Conservation (phyloP, 2,329 filamentous ascomycete species). For the Cucurbitaria berberidis region DNA sequence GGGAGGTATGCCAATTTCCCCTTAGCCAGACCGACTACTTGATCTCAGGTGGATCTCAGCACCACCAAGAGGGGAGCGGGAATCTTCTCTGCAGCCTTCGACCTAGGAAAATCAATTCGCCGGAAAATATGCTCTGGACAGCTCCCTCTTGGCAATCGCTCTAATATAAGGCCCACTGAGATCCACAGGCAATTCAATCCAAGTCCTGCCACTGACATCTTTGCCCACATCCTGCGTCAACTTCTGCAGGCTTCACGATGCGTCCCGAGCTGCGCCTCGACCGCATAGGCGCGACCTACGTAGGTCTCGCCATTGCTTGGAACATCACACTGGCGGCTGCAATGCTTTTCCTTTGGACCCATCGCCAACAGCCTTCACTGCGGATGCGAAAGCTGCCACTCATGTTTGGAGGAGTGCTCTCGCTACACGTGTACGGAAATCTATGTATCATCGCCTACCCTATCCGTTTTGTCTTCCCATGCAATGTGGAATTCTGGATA, state of each 20-base stretch:
- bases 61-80: neutral
- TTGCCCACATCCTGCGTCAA: neutral
- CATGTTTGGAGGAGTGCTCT: conserved; percentile 30
- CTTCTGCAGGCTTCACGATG: conserved; percentile 17
- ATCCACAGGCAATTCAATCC: neutral
- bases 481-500: conserved; percentile 39
- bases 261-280: conserved; percentile 16
- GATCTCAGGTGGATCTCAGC: neutral
- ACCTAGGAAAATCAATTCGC: neutral
- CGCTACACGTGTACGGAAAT: conserved; percentile 37
- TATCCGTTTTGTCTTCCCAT: conserved; percentile 31
- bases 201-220: neutral
- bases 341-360: conserved; percentile 28
- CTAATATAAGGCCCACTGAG: neutral
- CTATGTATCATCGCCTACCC: conserved; percentile 34
- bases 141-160: neutral
- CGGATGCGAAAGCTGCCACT: conserved; percentile 41
- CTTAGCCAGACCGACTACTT: neutral
- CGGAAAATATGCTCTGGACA: neutral
- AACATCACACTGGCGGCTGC: conserved; percentile 18
- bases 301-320: conserved; percentile 26
- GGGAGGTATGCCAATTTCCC: too few relatives aligned
- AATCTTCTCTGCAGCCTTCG: neutral
- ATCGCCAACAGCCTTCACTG: conserved; percentile 38
- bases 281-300: conserved; percentile 25